phyloP scores from a whole-genome alignment of 2,329 filamentous ascomycete genomes.

The Kalmusia sp. region DNA sequence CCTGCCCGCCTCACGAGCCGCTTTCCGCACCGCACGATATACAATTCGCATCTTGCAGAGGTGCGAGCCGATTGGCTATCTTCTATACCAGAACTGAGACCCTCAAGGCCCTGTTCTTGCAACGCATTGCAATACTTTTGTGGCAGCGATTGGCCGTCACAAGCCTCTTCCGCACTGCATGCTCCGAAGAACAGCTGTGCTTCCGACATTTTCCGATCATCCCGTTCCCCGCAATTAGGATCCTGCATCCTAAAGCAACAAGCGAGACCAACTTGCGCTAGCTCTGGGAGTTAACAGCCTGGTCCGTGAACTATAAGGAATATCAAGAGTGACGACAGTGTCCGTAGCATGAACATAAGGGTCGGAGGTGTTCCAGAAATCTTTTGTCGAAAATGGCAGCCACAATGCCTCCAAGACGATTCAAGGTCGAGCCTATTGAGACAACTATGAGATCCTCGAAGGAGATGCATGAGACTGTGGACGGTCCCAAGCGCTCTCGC shows the following conservation, averaged over 20 bases:
- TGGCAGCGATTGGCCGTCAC: not conserved
- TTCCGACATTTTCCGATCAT: constrained; percentile 25
- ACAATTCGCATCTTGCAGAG: not conserved
- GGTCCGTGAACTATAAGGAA: not conserved
- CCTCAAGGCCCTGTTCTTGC: not conserved
- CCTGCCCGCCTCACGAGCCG: not conserved
- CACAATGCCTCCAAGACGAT: constrained; percentile 40
- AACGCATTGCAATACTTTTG: not conserved
- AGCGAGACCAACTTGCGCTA: constrained; percentile 17
- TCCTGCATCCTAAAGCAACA: not conserved
- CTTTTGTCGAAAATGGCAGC: constrained; percentile 37
- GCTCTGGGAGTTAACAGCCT: constrained; percentile 4
- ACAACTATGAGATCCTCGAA: constrained; percentile 51
- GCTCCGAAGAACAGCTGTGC: not conserved
- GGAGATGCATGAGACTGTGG: constrained; percentile 51
- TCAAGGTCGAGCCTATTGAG: constrained; percentile 50
- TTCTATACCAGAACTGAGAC: not conserved
- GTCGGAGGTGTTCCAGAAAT: constrained; percentile 4
- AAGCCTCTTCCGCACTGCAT: not conserved
- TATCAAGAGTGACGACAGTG: not conserved
- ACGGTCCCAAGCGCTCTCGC: constrained; percentile 29
- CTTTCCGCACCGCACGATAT: not conserved
- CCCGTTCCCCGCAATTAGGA: constrained; percentile 25
- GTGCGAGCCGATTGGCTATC: not conserved
- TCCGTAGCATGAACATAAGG: constrained; percentile 21